These are phyloP conservation scores for Ramularia collo-cygni DNA, from an alignment of 2,329 filamentous ascomycete genomes.

Conservation along the genomic window DNA sequence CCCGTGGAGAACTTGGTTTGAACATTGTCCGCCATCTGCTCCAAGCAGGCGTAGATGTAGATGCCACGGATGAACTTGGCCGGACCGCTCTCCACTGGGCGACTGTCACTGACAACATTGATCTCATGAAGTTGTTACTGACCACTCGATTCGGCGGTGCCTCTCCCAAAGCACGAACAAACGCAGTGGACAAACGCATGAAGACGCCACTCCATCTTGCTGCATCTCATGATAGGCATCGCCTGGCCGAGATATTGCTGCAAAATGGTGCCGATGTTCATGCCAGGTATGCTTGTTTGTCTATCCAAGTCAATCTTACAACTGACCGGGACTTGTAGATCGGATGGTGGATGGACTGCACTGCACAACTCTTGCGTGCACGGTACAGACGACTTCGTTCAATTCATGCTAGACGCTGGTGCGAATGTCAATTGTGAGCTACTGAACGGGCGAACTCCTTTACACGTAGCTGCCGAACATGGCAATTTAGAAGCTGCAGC, in stretches of 20 bases:
- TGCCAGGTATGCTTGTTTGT: slow-evolving; percentile 43
- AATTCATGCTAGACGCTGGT: slow-evolving; percentile 18
- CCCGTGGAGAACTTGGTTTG: slow-evolving; percentile 7
- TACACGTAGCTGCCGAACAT: slow-evolving; percentile 24
- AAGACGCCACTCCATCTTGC: slow-evolving; percentile 22
- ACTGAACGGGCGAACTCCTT: slow-evolving; percentile 20
- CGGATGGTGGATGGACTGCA: slow-evolving; percentile 88
- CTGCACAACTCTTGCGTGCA: slow-evolving; percentile 51
- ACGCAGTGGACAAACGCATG: slow-evolving; percentile 16
- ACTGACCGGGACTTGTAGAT: too few species aligned
- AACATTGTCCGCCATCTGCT: slow-evolving; percentile 20
- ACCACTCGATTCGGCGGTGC: slow-evolving; percentile 14
- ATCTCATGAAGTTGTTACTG: slow-evolving; percentile 15
- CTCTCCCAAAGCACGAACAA: slow-evolving; percentile 13
- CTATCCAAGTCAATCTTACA: too few species aligned
- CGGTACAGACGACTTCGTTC: slow-evolving; percentile 12
- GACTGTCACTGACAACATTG: slow-evolving; percentile 20
- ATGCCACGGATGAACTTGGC: slow-evolving; percentile 17
- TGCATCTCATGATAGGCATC: slow-evolving; percentile 10
- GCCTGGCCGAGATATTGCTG: slow-evolving; percentile 70
- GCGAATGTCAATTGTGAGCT: slow-evolving; percentile 23
- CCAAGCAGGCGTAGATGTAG: slow-evolving; percentile 17
- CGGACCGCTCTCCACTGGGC: slow-evolving; percentile 24
- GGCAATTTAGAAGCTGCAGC: slow-evolving; percentile 21
- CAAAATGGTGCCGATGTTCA: slow-evolving; percentile 92